Percentiles rank a stretch among this genome's conserved stretches.
Conservation (phyloP, 2,329 filamentous ascomycete species). For the Cryphonectria japonica region DNA sequence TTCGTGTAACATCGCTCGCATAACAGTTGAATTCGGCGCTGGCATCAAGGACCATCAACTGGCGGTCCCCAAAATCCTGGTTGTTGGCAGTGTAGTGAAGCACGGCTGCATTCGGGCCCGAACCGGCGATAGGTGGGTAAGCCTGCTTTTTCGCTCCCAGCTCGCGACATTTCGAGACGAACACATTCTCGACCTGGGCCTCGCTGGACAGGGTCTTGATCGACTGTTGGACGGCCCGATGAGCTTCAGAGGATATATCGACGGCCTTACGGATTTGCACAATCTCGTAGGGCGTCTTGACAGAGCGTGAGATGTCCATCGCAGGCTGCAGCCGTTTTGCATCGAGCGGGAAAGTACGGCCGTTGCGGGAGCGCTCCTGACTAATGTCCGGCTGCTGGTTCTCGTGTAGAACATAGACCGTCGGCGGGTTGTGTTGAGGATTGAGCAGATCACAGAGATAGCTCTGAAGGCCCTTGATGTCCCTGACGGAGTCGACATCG, state of each 20-base stretch:
- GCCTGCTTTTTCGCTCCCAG: conserved; percentile 76
- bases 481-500: conserved; percentile 73
- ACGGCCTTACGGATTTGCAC: conserved; percentile 81
- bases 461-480: conserved; percentile 50
- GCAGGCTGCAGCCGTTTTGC: conserved; percentile 62
- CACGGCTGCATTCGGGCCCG: conserved; percentile 79
- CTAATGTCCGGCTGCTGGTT: conserved; percentile 34
- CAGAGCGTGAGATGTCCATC: conserved; percentile 78
- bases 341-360: conserved; percentile 48
- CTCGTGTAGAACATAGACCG: conserved; percentile 50
- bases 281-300: conserved; percentile 87
- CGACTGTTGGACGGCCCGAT: conserved; percentile 70
- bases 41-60: conserved; percentile 83
- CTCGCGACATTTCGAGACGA: conserved; percentile 72
- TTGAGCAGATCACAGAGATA: conserved; percentile 55
- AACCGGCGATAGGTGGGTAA: conserved; percentile 87
- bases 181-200: conserved; percentile 80
- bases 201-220: conserved; percentile 72
- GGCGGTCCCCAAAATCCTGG: conserved; percentile 67
- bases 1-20: conserved; percentile 87
- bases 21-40: conserved; percentile 86
- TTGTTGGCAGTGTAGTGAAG: conserved; percentile 88
- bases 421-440: conserved; percentile 38
- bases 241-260: conserved; percentile 75
- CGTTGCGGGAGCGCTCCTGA: conserved; percentile 39